phyloP scores from a whole-genome alignment of 495 filamentous ascomycete species.

The Tuber umbilicatum region DNA sequence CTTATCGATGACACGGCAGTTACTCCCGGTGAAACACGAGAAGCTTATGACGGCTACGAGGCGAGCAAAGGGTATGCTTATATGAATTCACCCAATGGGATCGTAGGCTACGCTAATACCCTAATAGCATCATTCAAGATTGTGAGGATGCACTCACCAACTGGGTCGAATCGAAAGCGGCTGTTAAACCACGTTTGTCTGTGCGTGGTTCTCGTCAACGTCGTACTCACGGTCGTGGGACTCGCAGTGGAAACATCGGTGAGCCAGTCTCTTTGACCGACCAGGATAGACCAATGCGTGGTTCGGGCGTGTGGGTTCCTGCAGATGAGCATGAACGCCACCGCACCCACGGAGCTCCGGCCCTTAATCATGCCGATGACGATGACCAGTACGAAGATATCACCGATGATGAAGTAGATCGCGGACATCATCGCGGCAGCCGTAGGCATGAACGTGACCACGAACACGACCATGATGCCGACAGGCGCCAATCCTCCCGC shows the following conservation, averaged over 20 bases:
- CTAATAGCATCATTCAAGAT: slow-evolving; percentile 82
- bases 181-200: slow-evolving; percentile 77
- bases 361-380: slow-evolving; percentile 45
- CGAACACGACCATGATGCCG: slow-evolving; percentile 6
- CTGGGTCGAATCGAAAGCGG: slow-evolving; percentile 85
- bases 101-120: not conserved
- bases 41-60: slow-evolving; percentile 96
- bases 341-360: slow-evolving; percentile 32
- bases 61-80: slow-evolving; percentile 72
- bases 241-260: slow-evolving; percentile 45
- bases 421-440: slow-evolving; percentile 3
- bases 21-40: slow-evolving; percentile 91
- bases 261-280: slow-evolving; percentile 70
- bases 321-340: slow-evolving; percentile 63
- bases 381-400: slow-evolving; percentile 55
- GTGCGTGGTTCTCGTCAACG: slow-evolving; percentile 78
- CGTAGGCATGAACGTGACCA: slow-evolving; percentile 1
- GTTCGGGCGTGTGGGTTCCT: slow-evolving; percentile 73
- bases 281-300: slow-evolving; percentile 79
- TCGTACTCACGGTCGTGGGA: slow-evolving; percentile 59
- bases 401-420: slow-evolving; percentile 48
- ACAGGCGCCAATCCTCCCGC: slow-evolving; percentile 10
- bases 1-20: slow-evolving; percentile 94
- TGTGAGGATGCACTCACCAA: slow-evolving; percentile 96
- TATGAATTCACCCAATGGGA: not conserved